Base-by-base conservation (phyloP, 2,329 filamentous ascomycete species). In the Cladophialophora exuberans region DNA sequence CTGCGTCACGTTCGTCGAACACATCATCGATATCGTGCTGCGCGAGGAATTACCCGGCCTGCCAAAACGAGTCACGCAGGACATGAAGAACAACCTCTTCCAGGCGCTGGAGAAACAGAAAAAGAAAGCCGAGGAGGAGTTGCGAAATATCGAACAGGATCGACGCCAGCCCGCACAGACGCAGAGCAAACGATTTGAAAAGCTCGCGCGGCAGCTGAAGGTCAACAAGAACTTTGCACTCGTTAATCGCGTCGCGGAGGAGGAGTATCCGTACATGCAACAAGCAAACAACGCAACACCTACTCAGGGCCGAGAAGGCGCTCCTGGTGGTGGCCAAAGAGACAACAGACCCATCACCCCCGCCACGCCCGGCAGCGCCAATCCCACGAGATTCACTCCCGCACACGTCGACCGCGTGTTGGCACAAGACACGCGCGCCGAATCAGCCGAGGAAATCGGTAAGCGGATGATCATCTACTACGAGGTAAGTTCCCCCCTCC, bases 391-490 rank as follows among this genome's bases (percentile, higher is more conserved):
- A 26, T 51, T 42, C 20, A 51, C 47, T 10, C 47, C 47, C 9
- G 36, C 36, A 3, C 47, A 43, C 28, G 47, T 51, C 5, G 47
- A 43, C 13, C 36, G 38, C 4, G 47, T 51, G 4, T 18, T 51
- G 18, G 47, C 47, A 15, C 47, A 51, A 26, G 47, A 51, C 28
- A 51, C 36, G n/a, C 47, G 47, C 10, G 47, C 36, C 38, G 47
- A 51, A 38, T 42, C 47, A 7, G 47, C 47, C 9, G 38, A 42
- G 38, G 47, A 51, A 18, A 51, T 51, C 7, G 47, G 47, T 3
- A 35, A 42, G 26, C 26, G 47, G 13, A 51, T 51, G 47, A 51
- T 51, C 26, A 26, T 42, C 28, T 51, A 51, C 26, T 51, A 51
- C 47, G 38, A 51, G 47, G 47, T 50, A 22, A 47, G 28, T 23